Percentiles rank a stretch among this genome's conserved stretches.
These are phyloP conservation scores for Cladosporium oxysporum DNA, from an alignment of 2,329 filamentous ascomycete genomes.

Conservation along the genomic window DNA sequence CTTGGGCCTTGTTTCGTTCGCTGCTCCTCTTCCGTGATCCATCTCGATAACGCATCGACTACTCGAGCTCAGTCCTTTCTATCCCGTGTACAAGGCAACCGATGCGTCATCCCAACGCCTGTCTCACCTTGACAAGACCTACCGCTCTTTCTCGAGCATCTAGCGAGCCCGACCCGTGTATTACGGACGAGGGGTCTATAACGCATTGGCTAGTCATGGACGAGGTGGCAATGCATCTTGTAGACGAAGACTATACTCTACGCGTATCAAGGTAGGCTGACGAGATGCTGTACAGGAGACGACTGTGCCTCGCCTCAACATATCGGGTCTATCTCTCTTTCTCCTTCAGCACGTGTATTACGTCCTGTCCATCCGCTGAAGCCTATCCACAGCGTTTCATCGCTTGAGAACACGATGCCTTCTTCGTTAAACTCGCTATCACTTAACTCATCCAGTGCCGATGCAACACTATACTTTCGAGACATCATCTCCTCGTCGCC, in stretches of 20 bases:
- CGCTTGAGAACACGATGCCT: neutral
- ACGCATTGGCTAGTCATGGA: neutral
- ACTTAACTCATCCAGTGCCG: neutral
- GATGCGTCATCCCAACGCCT: constrained; percentile 15
- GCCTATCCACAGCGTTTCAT: neutral
- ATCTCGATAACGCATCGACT: constrained; percentile 3
- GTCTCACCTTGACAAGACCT: constrained; percentile 6
- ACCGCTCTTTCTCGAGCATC: neutral
- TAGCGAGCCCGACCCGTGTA: neutral
- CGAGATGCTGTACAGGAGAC: neutral
- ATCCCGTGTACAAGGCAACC: constrained; percentile 18
- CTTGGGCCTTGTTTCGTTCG: neutral
- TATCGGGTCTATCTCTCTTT: neutral
- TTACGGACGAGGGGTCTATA: neutral
- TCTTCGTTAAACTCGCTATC: neutral
- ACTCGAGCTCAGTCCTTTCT: neutral
- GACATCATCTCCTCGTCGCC: constrained; percentile 18
- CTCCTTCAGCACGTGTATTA: neutral
- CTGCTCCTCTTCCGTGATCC: neutral
- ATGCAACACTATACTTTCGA: constrained; percentile 5
- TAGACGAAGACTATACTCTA: neutral
- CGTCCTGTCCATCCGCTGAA: neutral
- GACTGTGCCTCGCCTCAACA: neutral
- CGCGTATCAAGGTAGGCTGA: neutral
- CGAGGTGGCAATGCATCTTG: neutral